Conservation (phyloP, 805 yeast genomes). For the Ogataea methylovora region DNA sequence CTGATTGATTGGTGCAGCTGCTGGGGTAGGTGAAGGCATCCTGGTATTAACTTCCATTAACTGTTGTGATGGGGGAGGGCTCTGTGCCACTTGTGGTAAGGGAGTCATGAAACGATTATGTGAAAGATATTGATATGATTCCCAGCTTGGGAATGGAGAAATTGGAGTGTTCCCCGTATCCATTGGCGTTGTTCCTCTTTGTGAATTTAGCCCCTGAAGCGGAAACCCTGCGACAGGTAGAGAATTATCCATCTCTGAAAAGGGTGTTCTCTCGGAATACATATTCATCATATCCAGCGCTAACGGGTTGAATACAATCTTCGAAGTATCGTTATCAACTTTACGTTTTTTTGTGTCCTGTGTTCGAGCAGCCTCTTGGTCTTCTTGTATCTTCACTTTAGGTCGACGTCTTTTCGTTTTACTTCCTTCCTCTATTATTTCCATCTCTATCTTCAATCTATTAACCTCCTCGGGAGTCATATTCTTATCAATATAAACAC, state of each 20-base stretch:
- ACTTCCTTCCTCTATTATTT: conserved; percentile 29
- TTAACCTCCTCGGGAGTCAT: conserved; percentile 35
- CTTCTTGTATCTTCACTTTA: conserved; percentile 5
- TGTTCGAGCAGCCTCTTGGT: not conserved
- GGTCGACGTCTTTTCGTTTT: conserved; percentile 35
- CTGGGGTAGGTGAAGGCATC: not conserved
- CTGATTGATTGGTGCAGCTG: not conserved
- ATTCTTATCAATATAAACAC: conserved; percentile 38
- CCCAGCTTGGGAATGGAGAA: not conserved
- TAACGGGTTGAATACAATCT: conserved; percentile 22
- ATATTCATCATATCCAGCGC: conserved; percentile 11
- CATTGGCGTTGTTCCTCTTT: too few species aligned
- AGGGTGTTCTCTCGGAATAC: not conserved
- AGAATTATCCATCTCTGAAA: too few species aligned
- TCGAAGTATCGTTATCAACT: not conserved
- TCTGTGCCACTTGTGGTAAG: too few species aligned
- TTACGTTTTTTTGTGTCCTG: too few species aligned
- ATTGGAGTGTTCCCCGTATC: too few species aligned
- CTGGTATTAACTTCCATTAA: too few species aligned
- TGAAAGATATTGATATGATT: too few species aligned
- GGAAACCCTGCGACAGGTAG: too few species aligned
- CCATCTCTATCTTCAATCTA: conserved; percentile 28
- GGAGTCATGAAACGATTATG: too few species aligned
- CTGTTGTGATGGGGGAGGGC: too few species aligned
- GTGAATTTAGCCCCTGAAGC: too few species aligned